Percentiles rank a stretch among this genome's conserved stretches.
Conservation (phyloP, 148 eudicot genomes). For the Agrostemma githago region DNA sequence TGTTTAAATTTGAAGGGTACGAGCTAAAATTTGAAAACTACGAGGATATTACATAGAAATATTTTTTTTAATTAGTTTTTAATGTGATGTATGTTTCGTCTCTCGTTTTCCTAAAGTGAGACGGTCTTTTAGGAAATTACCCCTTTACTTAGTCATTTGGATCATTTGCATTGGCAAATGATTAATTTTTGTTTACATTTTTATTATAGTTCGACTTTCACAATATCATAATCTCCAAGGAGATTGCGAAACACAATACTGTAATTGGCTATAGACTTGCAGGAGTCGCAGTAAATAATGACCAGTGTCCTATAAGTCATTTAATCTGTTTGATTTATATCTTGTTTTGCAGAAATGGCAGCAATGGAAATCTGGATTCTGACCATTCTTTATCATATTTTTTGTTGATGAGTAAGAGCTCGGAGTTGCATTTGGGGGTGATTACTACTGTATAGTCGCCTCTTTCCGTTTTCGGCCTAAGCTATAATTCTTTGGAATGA, state of each 20-base stretch:
- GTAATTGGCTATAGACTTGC: background rate
- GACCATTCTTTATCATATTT: background rate
- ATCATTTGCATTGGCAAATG: background rate
- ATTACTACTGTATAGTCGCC: conserved; percentile 1
- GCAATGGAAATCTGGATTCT: background rate
- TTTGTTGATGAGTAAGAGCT: background rate
- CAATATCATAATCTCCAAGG: background rate
- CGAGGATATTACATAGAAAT: no score
- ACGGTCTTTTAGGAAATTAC: background rate
- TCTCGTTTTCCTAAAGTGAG: background rate
- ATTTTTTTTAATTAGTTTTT: background rate
- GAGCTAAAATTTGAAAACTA: no score
- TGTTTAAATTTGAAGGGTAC: no score
- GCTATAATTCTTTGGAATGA: background rate
- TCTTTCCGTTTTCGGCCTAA: conserved; percentile 3
- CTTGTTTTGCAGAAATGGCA: background rate
- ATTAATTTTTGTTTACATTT: no score
- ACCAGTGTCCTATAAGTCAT: background rate
- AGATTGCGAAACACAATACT: background rate
- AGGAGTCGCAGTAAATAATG: background rate
- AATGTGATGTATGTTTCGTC: background rate
- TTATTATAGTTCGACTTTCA: background rate
- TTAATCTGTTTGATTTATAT: background rate
- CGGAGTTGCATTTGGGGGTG: background rate
- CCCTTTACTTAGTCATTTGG: background rate